Evolutionary conservation across 306 rosid species (phyloP).

Genomic region (Casuarina equisetifolia): DNA sequence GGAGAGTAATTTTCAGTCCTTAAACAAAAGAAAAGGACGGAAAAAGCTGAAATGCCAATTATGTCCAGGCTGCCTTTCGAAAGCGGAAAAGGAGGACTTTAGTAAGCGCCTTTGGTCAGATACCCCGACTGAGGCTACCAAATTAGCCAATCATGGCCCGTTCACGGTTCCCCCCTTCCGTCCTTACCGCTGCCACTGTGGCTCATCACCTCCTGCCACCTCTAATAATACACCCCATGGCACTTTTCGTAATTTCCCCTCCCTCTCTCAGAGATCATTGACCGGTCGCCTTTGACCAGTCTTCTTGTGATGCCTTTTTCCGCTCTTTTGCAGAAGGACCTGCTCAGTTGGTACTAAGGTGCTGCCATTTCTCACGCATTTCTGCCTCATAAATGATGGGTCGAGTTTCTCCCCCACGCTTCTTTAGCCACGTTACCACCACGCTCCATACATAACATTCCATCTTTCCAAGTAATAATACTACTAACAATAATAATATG

Average conservation of each 20-base stretch:
- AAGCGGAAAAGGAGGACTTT: slow-evolving; percentile 3
- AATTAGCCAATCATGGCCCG: slow-evolving; percentile 17
- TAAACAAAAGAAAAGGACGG: not conserved
- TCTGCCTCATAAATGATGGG: slow-evolving; percentile 34
- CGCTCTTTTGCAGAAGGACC: not conserved
- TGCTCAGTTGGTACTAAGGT: not conserved
- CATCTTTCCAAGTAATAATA: too few relatives aligned
- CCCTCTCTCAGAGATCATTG: slow-evolving; percentile 32
- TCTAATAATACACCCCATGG: slow-evolving; percentile 6
- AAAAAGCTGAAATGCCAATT: slow-evolving; percentile 11
- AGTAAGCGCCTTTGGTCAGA: slow-evolving; percentile 25
- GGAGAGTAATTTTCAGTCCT: not conserved
- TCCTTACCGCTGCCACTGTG: not conserved
- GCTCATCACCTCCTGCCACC: slow-evolving; percentile 8
- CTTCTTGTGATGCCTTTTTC: slow-evolving; percentile 28
- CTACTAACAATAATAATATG: too few relatives aligned
- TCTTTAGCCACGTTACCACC: not conserved
- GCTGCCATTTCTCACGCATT: slow-evolving; percentile 4
- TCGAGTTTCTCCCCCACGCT: not conserved
- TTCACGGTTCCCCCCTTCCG: not conserved
- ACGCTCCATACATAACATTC: not conserved
- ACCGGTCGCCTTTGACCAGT: slow-evolving; percentile 50
- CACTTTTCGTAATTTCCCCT: slow-evolving; percentile 16
- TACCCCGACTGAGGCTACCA: slow-evolving; percentile 10
- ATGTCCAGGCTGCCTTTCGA: slow-evolving; percentile 17